Evolutionary conservation across 2,329 filamentous ascomycete species (phyloP), one percentile per base, ranked within the genome.

Genomic region (Thielaviopsis ethacetica): DNA sequence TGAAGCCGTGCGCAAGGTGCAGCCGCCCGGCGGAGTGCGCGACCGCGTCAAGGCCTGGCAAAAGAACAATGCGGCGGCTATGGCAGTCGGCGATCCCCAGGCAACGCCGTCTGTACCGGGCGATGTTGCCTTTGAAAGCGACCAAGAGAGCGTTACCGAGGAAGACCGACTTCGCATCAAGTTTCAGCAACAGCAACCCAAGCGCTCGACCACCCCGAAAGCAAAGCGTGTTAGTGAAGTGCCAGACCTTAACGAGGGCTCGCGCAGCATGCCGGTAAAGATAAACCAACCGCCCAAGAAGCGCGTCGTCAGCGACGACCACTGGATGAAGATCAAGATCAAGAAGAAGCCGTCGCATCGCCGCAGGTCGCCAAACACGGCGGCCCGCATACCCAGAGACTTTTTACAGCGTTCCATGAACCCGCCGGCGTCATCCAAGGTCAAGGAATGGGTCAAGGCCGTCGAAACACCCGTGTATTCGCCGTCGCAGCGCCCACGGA

Each of bases 251-350:
- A 59, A 59, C 26, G 53, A 61, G 17, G 59, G 59, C 9, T 61
- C 24, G 56, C 59, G 53, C 60, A 63, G 53, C 60, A 63, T 52
- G 61, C 62, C 34, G 69, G 71, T 54, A 62, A 67, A 57, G 63
- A 67, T 50, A 66, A 69, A 82, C 57, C 70, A 76, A 55, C 81
- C 88, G 53, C 91, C 91, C 17, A 90, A 88, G 72, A 96, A 95
- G 76, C 82, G 91, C 63, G 88, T 97, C 58, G 82, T 96, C 62
- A 96, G 91, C 68, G 91, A 97, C 72, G 86, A 87, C 58, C 88
- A 95, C 71, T 97, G 91, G 87, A 82, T 82, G 71, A 84, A 82
- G 61, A 70, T 71, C 69, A 79, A 77, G 62, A 77, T 75, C 61
- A 78, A 76, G 62, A 76, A 74, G 61, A 76, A 69, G 59, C 71